Evolutionary conservation across 495 filamentous ascomycete species (phyloP), one percentile per base, ranked within the genome.

Genomic region (Penicillium angulare): DNA sequence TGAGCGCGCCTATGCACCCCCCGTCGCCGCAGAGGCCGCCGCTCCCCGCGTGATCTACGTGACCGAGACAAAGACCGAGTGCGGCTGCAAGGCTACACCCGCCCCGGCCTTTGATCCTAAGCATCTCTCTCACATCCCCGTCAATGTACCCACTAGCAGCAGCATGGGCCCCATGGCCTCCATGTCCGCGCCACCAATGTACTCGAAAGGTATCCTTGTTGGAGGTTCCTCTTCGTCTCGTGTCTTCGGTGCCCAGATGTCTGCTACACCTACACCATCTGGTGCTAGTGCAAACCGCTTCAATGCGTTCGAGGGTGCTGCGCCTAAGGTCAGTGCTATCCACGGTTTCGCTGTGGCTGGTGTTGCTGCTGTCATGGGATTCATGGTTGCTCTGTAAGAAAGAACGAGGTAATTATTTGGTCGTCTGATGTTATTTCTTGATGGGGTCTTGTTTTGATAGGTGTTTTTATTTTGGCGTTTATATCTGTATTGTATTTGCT

Each of bases 51-150:
- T 63, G 17, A 44, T 63, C 38, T 61, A 58, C 16, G 60, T 64
- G 10, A 66, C 59, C 18, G 56, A 57, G 51, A 66, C 61, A 1
- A 34, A 34, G 38, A 64, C 55, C 21, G 55, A 66, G 13, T 64
- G 53, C 46, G 49, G 29, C 42, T 64, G 57, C 60, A 57, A 53
- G 46, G n/a, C 43, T 23, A 46, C n/a, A 8, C 44, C 26, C 39
- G n/a, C n/a, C n/a, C 59, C 60, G 1, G 35, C 57, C 1, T 24
- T 48, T 15, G 45, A 32, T 24, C 43, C 38, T 0, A 33, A 38
- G 52, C 59, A 60, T 26, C 12, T 63, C 26, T 63, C 62, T 3
- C 62, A 65, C 53, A 63, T 65, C 26, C 62, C 62, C 10, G 59
- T 65, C 2, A 0, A 55, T 16, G 51, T 65, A 2, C 62, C 62